A percentile compares a stretch with the other conserved stretches of the same genome.
Conservation (phyloP, 352 stramenopile species). For the Pythium grandisporangium region DNA sequence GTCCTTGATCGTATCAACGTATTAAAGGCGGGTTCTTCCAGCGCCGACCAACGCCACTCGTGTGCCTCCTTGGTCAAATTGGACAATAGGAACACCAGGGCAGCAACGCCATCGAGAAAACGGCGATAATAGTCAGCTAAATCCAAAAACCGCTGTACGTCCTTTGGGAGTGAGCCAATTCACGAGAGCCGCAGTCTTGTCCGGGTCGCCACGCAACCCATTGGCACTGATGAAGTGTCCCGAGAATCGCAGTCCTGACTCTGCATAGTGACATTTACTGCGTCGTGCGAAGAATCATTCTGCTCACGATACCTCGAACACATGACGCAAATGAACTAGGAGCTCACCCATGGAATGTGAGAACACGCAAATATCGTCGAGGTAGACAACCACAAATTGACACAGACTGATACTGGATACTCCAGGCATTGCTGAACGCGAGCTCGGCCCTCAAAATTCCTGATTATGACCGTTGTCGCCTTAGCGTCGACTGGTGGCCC, state of each 20-base stretch:
- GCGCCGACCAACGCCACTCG: conserved; percentile 5
- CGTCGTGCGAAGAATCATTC: conserved; percentile 13
- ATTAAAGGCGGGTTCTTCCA: conserved; percentile 9
- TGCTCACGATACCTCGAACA: conserved; percentile 12
- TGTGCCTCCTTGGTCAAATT: conserved; percentile 12
- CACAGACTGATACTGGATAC: too few relatives aligned
- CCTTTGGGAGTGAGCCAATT: conserved; percentile 7
- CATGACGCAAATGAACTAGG: conserved; percentile 9
- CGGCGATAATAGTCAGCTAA: conserved; percentile 18
- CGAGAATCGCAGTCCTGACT: conserved; percentile 11
- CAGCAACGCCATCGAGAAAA: conserved; percentile 14
- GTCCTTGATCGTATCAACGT: conserved; percentile 3
- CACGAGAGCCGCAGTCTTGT: conserved; percentile 17
- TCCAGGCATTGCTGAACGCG: too few relatives aligned
- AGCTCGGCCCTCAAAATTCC: too few relatives aligned
- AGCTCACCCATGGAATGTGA: too few relatives aligned
- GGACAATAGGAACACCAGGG: conserved; percentile 10
- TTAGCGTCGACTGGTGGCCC: too few relatives aligned
- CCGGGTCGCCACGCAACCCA: conserved; percentile 12
- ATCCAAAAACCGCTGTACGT: conserved; percentile 15
- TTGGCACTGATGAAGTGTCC: conserved; percentile 12
- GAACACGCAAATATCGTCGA: conserved; percentile 1
- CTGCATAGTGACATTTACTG: conserved; percentile 17
- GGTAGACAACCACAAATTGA: conserved; percentile 1
- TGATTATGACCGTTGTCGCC: too few relatives aligned